These are phyloP conservation scores for Vanrija sp. DNA, from an alignment of 1,284 basidiomycete genomes.

Conservation along the genomic window DNA sequence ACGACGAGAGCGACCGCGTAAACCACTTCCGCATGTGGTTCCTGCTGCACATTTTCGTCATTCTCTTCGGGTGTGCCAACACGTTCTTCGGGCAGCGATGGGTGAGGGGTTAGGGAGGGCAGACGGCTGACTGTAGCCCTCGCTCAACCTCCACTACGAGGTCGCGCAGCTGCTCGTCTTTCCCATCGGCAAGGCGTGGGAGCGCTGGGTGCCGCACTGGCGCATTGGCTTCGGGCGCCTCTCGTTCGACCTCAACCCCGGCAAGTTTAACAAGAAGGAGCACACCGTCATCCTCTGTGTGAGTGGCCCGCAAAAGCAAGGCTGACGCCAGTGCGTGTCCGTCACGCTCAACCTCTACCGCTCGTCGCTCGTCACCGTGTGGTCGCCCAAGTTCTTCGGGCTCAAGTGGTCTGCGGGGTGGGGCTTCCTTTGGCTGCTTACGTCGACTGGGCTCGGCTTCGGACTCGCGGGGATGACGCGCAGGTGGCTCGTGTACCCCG, in stretches of 20 bases:
- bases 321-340: conserved; percentile 29
- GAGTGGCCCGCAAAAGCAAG: too few species aligned
- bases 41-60: conserved; percentile 44
- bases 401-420: too few species aligned
- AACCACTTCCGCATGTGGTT: conserved; percentile 13
- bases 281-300: conserved; percentile 42
- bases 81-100: conserved; percentile 44
- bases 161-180: conserved; percentile 25
- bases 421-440: too few species aligned
- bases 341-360: conserved; percentile 47
- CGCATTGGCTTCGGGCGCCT: conserved; percentile 16
- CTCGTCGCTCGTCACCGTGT: conserved; percentile 30
- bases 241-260: conserved; percentile 36
- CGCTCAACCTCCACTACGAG: conserved; percentile 11
- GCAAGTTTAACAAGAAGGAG: conserved; percentile 52
- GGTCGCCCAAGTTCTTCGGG: conserved; percentile 21
- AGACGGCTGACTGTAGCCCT: background rate
- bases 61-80: conserved; percentile 64
- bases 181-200: conserved; percentile 23
- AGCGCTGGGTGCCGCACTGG: background rate
- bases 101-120: conserved; percentile 3
- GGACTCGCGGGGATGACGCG: conserved; percentile 45
- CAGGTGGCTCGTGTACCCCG: conserved; percentile 18
- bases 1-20: conserved; percentile 7
- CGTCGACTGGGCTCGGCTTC: conserved; percentile 29